phyloP scores from a whole-genome alignment of 2,329 filamentous ascomycete genomes.

The Nemania sp. region DNA sequence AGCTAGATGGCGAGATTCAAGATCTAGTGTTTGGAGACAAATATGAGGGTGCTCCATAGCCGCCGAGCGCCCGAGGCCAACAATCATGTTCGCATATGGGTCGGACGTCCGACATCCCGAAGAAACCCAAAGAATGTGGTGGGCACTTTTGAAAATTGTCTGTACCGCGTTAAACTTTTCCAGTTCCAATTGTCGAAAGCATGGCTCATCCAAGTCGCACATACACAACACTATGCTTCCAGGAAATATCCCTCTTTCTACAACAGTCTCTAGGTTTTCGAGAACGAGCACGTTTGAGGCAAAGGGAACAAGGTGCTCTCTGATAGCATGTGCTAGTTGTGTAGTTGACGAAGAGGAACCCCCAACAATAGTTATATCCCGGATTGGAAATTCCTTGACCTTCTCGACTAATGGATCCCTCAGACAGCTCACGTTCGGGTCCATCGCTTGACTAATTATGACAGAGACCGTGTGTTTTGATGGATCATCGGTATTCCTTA shows the following conservation, averaged over 20 bases:
- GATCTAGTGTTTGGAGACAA: slow-evolving; percentile 1
- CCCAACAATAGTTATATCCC: no score
- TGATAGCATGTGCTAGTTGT: no score
- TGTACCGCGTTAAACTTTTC: background rate
- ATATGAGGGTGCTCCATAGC: slow-evolving; percentile 7
- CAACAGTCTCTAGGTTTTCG: background rate
- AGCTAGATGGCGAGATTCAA: background rate
- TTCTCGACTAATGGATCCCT: no score
- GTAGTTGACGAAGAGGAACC: no score
- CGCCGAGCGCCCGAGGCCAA: slow-evolving; percentile 13
- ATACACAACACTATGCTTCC: slow-evolving; percentile 7
- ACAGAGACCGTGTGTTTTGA: slow-evolving; percentile 6
- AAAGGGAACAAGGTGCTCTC: no score
- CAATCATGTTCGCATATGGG: slow-evolving; percentile 18
- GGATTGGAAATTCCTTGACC: no score
- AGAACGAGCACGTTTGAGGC: background rate
- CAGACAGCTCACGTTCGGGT: no score
- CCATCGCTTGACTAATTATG: slow-evolving; percentile 18
- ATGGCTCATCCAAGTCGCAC: slow-evolving; percentile 12
- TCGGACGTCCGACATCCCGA: background rate
- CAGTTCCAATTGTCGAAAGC: background rate
- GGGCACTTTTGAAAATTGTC: background rate
- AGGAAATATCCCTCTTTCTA: background rate
- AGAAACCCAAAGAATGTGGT: slow-evolving; percentile 21
- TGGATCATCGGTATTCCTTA: background rate